A percentile compares a stretch with the other conserved stretches of the same genome.
Conservation (phyloP, 495 filamentous ascomycete genomes). For the Neurospora sublineolata region DNA sequence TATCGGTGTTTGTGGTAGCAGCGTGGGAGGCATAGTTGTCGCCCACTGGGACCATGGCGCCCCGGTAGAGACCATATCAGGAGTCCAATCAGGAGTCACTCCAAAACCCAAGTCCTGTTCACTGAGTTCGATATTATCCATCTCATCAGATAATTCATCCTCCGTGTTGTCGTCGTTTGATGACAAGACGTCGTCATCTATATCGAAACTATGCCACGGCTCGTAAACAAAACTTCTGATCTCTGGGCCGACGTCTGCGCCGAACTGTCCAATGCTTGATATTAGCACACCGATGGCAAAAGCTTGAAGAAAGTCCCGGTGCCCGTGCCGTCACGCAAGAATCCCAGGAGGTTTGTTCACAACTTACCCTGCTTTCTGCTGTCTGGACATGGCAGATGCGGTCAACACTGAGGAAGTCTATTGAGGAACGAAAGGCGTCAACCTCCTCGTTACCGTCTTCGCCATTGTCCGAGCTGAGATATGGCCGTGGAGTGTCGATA, state of each 20-base stretch:
- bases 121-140: conserved; percentile 10
- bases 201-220: conserved; percentile 5
- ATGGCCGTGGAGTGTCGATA: background rate
- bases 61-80: background rate
- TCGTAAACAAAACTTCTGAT: conserved; percentile 15
- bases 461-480: background rate
- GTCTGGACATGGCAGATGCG: conserved; percentile 19
- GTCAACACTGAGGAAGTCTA: conserved; percentile 4
- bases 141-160: conserved; percentile 5
- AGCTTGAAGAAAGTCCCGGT: background rate
- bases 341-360: background rate
- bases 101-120: background rate
- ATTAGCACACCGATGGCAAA: background rate
- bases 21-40: background rate
- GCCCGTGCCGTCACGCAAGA: background rate
- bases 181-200: conserved; percentile 5
- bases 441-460: background rate
- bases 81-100: background rate
- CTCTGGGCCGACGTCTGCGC: conserved; percentile 10
- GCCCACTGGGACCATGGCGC: background rate
- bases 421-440: background rate
- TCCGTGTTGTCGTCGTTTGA: conserved; percentile 10
- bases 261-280: conserved; percentile 11
- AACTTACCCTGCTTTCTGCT: conserved; percentile 18
- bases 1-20: background rate